Conservation (phyloP, 2,329 filamentous ascomycete species). For the Alternaria sp. region DNA sequence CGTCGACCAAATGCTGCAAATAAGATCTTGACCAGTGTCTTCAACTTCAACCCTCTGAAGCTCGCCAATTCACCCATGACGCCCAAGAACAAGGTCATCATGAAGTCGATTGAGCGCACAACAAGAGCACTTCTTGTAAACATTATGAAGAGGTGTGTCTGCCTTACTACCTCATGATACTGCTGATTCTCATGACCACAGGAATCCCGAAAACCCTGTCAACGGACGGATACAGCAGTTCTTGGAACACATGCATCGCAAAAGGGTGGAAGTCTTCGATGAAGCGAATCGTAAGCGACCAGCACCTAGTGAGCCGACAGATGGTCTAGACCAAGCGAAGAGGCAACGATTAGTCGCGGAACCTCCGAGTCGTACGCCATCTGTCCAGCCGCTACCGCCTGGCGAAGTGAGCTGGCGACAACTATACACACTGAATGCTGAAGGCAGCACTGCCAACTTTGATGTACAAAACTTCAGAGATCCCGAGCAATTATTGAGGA, state of each 20-base stretch:
- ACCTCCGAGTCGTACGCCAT: constrained; percentile 53
- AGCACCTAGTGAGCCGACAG: constrained; percentile 73
- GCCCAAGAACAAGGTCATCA: constrained; percentile 79
- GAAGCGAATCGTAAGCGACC: constrained; percentile 81
- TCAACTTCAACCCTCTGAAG: constrained; percentile 92
- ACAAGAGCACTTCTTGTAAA: constrained; percentile 84
- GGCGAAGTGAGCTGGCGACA: constrained; percentile 83
- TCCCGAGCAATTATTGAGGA: constrained; percentile 77
- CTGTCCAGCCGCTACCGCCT: constrained; percentile 75
- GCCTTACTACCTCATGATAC: background rate
- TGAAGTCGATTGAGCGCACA: constrained; percentile 96
- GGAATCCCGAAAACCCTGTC: constrained; percentile 82
- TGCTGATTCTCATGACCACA: constrained; percentile 45
- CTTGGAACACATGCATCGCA: constrained; percentile 81
- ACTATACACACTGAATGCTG: constrained; percentile 84
- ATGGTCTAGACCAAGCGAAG: constrained; percentile 80
- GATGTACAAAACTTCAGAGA: constrained; percentile 81
- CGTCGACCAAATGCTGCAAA: constrained; percentile 81
- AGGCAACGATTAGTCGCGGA: constrained; percentile 74
- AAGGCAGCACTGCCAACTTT: constrained; percentile 77
- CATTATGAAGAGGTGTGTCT: constrained; percentile 75
- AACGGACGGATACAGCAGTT: constrained; percentile 84
- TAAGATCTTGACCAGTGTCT: constrained; percentile 83
- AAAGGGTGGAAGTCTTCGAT: constrained; percentile 80
- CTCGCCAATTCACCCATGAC: constrained; percentile 80